phyloP scores from a whole-genome alignment of 225 moss, liverwort and hornwort genomes.

The Rhytidiadelphus loreus region DNA sequence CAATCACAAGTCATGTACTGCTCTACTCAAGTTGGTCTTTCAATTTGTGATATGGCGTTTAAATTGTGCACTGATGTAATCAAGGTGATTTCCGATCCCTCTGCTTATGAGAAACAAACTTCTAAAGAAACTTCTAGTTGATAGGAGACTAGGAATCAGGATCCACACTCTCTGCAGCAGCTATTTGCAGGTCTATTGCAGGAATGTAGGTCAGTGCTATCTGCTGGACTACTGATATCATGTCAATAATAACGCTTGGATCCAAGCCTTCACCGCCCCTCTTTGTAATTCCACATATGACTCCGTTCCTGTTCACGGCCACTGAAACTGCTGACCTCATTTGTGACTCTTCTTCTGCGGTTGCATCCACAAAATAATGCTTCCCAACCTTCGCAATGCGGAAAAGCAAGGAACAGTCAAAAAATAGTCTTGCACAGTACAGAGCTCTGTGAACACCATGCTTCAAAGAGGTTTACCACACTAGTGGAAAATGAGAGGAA shows the following conservation, averaged over 20 bases:
- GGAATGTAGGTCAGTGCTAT: constrained; percentile 54
- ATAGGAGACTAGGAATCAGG: constrained; percentile 14
- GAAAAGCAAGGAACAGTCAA: not conserved
- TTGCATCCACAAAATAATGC: constrained; percentile 83
- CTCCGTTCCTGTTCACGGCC: constrained; percentile 63
- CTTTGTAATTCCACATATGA: constrained; percentile 76
- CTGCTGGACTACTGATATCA: constrained; percentile 80
- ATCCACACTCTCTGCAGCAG: constrained; percentile 46
- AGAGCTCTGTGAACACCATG: not conserved
- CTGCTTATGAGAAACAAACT: not conserved
- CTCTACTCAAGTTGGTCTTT: not conserved
- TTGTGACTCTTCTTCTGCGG: constrained; percentile 82
- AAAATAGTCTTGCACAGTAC: not conserved
- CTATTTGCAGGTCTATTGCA: constrained; percentile 58
- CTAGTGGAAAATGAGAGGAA: not conserved
- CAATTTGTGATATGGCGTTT: not conserved
- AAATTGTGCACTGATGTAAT: not conserved
- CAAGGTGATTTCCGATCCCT: not conserved
- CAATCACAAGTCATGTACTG: not conserved
- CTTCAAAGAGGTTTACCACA: not conserved
- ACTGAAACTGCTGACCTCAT: constrained; percentile 87
- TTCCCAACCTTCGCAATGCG: constrained; percentile 56
- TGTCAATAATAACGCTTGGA: constrained; percentile 71
- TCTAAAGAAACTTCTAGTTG: not conserved
- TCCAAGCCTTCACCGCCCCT: constrained; percentile 73